phyloP scores from a whole-genome alignment of 495 filamentous ascomycete genomes.

The Pyrenopolyporus hunteri region DNA sequence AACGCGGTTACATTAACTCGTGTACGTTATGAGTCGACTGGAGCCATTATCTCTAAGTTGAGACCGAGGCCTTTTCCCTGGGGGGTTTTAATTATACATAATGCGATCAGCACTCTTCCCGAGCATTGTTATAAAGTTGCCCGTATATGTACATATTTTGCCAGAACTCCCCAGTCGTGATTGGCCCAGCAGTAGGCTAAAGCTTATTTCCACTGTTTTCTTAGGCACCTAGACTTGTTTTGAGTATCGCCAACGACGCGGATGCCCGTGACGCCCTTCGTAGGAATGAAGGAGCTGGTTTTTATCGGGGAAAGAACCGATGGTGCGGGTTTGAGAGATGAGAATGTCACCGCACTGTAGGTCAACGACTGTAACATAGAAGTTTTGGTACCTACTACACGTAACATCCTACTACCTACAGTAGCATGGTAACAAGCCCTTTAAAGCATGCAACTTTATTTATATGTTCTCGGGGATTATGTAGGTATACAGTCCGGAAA shows the following conservation, averaged over 20 bases:
- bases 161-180: slow-evolving; percentile 15
- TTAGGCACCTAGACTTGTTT: too few relatives aligned
- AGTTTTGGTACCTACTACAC: too few relatives aligned
- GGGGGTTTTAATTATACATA: not conserved
- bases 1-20: too few relatives aligned
- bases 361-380: too few relatives aligned
- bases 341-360: not conserved
- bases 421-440: too few relatives aligned
- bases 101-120: not conserved
- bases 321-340: not conserved
- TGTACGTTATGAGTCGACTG: not conserved
- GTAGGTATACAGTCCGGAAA: too few relatives aligned
- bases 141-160: slow-evolving; percentile 22
- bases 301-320: not conserved
- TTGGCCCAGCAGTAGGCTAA: slow-evolving; percentile 5
- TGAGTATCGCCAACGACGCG: too few relatives aligned
- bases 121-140: not conserved
- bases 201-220: slow-evolving; percentile 15
- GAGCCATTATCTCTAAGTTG: too few relatives aligned
- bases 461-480: too few relatives aligned
- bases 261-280: too few relatives aligned
- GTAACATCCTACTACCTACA: too few relatives aligned
- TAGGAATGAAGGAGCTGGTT: not conserved
- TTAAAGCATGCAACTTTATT: too few relatives aligned
- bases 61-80: not conserved